Evolutionary conservation across 805 yeast genomes (phyloP), one percentile per base, ranked within the genome.

Genomic region (Hanseniaspora guilliermondii): DNA sequence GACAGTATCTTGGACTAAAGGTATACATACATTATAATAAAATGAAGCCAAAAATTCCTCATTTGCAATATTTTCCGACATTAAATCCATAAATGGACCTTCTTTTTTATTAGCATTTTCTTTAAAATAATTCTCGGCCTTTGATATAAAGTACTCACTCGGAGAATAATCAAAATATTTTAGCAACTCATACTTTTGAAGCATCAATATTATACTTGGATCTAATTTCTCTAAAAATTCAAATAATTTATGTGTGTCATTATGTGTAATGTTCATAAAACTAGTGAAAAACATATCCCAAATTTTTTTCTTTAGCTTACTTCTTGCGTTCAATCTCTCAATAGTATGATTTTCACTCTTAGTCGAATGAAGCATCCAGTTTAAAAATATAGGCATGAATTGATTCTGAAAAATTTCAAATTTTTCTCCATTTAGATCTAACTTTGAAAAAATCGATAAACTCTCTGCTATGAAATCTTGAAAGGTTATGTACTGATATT

Each of bases 41-140:
- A 52, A 52, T 2, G 47, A 14, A 17, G 49, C 40, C 9, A 52
- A 27, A 52, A 52, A 52, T 16, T 44, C 44, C 32, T 52, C 49
- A 35, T 44, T 33, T n/a, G 55, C 48, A 2, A 52, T 44, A 30
- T 21, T 27, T 44, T 44, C 47, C 21, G 36, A 32, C 17, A 32
- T 32, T 12, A 44, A 30, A 32, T 44, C 47, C 12, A 44, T 6
- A 19, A 32, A 30, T 1, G 25, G n/a, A 16, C 25, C 22, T 9
- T 30, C 37, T 16, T 30, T 19, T 9, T n/a, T 3, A 6, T 8
- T 6, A 6, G 19, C 17, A 19, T 27, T 24, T 11, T 32, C 12
- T 8, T 30, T 37, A n/a, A 44, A 30, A 19, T 44, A 44, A 7
- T n/a, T 9, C 17, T 36, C 22, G 27, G 35, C 19, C 33, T 52